Conservation (phyloP, 1,284 basidiomycete species). For the Microstroma glucosiphilum region DNA sequence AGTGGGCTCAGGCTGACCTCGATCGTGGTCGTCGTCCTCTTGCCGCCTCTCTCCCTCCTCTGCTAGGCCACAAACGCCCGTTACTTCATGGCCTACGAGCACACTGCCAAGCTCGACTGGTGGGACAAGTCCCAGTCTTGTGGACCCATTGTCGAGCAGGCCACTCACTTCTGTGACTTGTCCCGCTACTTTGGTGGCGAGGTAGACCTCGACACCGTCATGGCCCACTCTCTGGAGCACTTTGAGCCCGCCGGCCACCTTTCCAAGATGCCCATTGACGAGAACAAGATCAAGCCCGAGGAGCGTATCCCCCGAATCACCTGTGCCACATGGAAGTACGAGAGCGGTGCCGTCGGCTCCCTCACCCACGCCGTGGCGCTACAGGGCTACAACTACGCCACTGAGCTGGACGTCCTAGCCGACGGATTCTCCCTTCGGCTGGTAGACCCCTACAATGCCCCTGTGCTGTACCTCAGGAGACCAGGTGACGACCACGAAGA, state of each 20-base stretch:
- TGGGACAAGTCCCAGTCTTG: conserved; percentile 91
- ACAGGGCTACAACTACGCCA: conserved; percentile 48
- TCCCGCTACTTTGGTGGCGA: conserved; percentile 98
- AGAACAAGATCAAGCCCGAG: conserved; percentile 61
- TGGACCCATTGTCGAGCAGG: conserved; percentile 93
- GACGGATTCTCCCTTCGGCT: conserved; percentile 47
- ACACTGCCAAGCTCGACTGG: conserved; percentile 72
- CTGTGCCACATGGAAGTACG: conserved; percentile 50
- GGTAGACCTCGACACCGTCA: conserved; percentile 76
- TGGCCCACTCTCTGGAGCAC: conserved; percentile 51
- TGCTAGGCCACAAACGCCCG: neutral
- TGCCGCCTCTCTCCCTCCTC: conserved; percentile 1
- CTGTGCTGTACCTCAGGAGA: conserved; percentile 46
- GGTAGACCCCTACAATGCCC: conserved; percentile 49
- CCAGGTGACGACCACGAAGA: conserved; percentile 51
- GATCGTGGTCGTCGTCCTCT: conserved; percentile 40
- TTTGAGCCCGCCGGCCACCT: conserved; percentile 65
- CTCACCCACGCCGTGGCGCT: conserved; percentile 49
- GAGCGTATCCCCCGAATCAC: conserved; percentile 48
- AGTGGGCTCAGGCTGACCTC: conserved; percentile 30
- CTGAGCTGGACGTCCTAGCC: conserved; percentile 43
- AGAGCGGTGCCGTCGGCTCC: conserved; percentile 44
- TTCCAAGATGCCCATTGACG: conserved; percentile 72
- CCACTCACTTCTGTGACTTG: conserved; percentile 69
- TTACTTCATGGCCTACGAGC: conserved; percentile 53